These are phyloP conservation scores for Rheum nobile DNA, from an alignment of 148 eudicot genomes.

Conservation along the genomic window DNA sequence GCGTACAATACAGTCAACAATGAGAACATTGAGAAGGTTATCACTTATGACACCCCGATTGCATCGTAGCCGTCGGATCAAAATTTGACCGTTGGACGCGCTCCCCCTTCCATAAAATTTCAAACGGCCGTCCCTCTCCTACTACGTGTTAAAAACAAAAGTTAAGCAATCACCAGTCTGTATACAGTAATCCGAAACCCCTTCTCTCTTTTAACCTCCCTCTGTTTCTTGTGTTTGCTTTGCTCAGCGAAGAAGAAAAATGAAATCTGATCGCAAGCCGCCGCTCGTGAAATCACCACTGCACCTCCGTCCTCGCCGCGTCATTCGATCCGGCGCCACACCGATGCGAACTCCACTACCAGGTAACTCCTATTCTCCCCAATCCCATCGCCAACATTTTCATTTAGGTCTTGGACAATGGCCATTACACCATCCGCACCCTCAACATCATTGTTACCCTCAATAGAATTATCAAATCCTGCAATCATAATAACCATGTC, in stretches of 20 bases:
- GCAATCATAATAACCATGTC: no score
- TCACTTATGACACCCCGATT: neutral
- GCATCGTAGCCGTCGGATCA: constrained; percentile 19
- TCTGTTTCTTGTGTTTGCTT: constrained; percentile 3
- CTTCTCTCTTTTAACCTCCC: neutral
- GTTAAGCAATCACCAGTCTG: neutral
- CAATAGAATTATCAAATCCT: no score
- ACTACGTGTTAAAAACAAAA: neutral
- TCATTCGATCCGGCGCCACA: constrained; percentile 36
- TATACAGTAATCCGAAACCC: constrained; percentile 1
- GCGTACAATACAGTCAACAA: no score
- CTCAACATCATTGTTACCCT: no score
- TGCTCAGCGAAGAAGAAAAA: constrained; percentile 1
- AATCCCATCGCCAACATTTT: neutral
- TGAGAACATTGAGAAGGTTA: neutral
- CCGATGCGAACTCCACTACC: constrained; percentile 41
- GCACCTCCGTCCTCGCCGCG: constrained; percentile 48
- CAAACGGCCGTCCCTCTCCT: constrained; percentile 11
- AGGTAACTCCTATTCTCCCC: constrained; percentile 20
- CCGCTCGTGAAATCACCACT: constrained; percentile 65
- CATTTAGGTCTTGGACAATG: no score
- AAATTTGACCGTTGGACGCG: constrained; percentile 30
- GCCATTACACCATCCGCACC: no score
- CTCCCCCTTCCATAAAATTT: constrained; percentile 10
- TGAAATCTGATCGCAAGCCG: constrained; percentile 62